A percentile compares a stretch with the other conserved stretches of the same genome.
Evolutionary conservation across 164 flowering plant genomes (phyloP).

Genomic region (Vitis cinerea): DNA sequence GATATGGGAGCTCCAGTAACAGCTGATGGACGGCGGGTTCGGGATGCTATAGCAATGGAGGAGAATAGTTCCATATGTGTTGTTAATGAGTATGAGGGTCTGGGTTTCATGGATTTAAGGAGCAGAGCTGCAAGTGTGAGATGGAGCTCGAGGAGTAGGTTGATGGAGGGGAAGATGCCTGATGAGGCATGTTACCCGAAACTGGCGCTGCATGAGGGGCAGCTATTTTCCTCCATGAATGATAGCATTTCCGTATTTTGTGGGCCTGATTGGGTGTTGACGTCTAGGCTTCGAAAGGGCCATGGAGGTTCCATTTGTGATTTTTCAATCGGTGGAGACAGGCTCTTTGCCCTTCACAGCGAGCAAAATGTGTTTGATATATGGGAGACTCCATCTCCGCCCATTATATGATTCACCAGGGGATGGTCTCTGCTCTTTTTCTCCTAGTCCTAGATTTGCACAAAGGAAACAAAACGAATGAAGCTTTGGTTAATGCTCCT

Average conservation of each 20-base stretch:
- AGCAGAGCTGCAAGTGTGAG: conserved; percentile 43
- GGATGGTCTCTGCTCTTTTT: not conserved
- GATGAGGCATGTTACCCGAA: conserved; percentile 89
- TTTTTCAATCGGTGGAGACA: conserved; percentile 85
- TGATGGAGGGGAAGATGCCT: conserved; percentile 61
- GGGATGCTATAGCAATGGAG: conserved; percentile 86
- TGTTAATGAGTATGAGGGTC: conserved; percentile 74
- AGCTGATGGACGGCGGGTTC: conserved; percentile 63
- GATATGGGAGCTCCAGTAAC: conserved; percentile 48
- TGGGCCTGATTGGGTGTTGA: conserved; percentile 85
- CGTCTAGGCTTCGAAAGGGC: conserved; percentile 67
- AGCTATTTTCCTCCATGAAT: conserved; percentile 82
- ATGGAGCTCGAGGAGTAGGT: conserved; percentile 79
- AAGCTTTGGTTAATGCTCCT: not conserved
- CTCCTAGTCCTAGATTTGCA: not conserved
- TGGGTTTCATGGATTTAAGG: conserved; percentile 86
- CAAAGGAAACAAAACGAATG: not conserved
- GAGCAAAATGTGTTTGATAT: conserved; percentile 90
- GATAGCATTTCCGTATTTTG: conserved; percentile 74
- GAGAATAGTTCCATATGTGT: conserved; percentile 65
- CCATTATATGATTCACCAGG: conserved; percentile 32
- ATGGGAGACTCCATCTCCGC: conserved; percentile 78
- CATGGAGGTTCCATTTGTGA: conserved; percentile 88
- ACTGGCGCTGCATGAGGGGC: conserved; percentile 69
- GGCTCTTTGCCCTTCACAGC: conserved; percentile 80